Evolutionary conservation across 106 monocot species (phyloP).

Genomic region (Dactylorhiza incarnata): DNA sequence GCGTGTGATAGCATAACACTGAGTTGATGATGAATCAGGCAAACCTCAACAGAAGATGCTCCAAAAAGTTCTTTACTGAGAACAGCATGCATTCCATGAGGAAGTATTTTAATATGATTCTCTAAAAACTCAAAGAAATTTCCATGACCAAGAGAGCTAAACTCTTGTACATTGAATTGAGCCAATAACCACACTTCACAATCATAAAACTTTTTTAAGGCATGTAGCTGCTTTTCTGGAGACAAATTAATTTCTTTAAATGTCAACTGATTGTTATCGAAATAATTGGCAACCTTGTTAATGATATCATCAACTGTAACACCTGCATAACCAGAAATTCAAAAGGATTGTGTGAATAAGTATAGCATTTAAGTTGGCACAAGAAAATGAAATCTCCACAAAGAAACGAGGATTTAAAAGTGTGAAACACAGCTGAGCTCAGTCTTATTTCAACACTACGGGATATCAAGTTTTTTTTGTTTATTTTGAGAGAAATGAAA

Average conservation of each 20-base stretch:
- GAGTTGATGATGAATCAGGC: conserved; percentile 50
- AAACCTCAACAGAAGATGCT: conserved; percentile 23
- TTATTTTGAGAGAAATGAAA: too few relatives aligned
- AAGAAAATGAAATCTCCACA: neutral
- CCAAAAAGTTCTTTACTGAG: conserved; percentile 13
- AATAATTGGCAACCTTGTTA: conserved; percentile 26
- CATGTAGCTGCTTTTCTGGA: conserved; percentile 13
- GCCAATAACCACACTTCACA: conserved; percentile 62
- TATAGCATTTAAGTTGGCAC: neutral
- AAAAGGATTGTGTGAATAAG: conserved; percentile 1
- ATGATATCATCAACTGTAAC: conserved; percentile 48
- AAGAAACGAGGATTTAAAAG: neutral
- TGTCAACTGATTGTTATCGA: conserved; percentile 13
- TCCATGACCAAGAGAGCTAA: conserved; percentile 75
- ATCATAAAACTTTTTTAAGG: conserved; percentile 35
- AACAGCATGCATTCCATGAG: conserved; percentile 26
- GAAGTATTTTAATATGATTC: conserved; percentile 38
- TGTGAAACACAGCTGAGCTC: neutral
- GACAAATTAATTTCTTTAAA: conserved; percentile 4
- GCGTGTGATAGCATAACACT: conserved; percentile 54
- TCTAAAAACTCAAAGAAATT: conserved; percentile 63
- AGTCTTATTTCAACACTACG: too few relatives aligned
- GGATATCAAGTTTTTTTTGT: too few relatives aligned
- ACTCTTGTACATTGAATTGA: conserved; percentile 59
- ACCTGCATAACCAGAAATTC: conserved; percentile 28